Base-by-base conservation (phyloP, 225 moss, liverwort and hornwort species). In the Ulota crispa region DNA sequence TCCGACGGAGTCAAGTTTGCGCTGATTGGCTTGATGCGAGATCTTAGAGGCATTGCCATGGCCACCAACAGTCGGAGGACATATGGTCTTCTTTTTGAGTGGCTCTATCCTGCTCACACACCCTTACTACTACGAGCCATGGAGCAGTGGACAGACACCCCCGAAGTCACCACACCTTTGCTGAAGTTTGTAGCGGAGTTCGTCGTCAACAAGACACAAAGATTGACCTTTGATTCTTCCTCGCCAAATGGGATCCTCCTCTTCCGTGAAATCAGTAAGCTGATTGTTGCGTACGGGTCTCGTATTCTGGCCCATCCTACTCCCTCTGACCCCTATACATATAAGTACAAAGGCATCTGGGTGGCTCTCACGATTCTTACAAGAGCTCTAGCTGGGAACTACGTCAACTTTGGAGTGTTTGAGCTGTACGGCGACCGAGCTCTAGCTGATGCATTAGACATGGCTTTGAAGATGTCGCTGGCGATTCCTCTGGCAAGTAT, bases 281-380 rank as follows among this genome's bases (percentile, higher is more conserved):
- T 90, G 64, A 90, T 88, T 32, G 90, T 90, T 45, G 90, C 90
- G 54, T 90, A 90, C 8, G 91, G 91, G 47, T 87, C 91, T 45
- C 87, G 89, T 62, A 91, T 91, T 67, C 78, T 91, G 72, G 82
- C 36, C 47, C 89, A 85, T 21, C 91, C 89, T 12, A 87, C 87
- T 66, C 85, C 89, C 23, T 83, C 89, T 21, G 91, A 91, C 72
- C 89, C 91, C 8, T 91, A 91, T n/a, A 89, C 91, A 64, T 87
- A 91, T 80, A 89, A 87, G 86, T 91, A 89, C 83, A 91, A 91
- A 84, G 91, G 91, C 80, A 91, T 87, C 31, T 91, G 91, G 91
- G 89, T 91, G 76, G 89, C 91, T 63, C 68, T 91, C 62, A 91
- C 80, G 76, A 91, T 91, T 57, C 89, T 91, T 55, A 91, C 91